Percentiles rank a stretch among this genome's conserved stretches.
phyloP scores from a whole-genome alignment of 1,284 basidiomycete species.

The Trametes polyzona region DNA sequence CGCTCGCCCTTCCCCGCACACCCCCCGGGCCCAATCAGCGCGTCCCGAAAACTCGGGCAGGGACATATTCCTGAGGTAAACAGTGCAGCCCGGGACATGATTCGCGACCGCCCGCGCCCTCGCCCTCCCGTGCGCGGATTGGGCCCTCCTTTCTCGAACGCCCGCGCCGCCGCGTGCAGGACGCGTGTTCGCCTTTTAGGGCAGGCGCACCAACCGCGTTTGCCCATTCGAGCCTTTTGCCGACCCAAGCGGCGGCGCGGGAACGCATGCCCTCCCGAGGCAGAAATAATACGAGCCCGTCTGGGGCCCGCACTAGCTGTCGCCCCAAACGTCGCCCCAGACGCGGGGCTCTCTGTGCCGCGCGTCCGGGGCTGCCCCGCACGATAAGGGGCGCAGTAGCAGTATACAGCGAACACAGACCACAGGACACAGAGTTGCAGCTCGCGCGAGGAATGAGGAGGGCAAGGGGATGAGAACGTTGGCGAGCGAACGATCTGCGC shows the following conservation, averaged over 20 bases:
- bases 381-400: constrained; percentile 27
- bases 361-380: not conserved
- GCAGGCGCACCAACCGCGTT: constrained; percentile 30
- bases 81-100: constrained; percentile 20
- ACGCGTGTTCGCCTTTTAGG: constrained; percentile 29
- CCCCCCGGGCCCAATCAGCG: constrained; percentile 7
- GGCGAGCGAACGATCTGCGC: constrained; percentile 22
- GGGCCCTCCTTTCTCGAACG: constrained; percentile 21
- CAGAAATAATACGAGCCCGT: constrained; percentile 14
- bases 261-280: constrained; percentile 6
- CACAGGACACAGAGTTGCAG: constrained; percentile 14
- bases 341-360: not conserved
- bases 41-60: constrained; percentile 6
- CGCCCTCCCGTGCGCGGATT: constrained; percentile 12
- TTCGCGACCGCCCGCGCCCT: constrained; percentile 20
- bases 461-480: constrained; percentile 17
- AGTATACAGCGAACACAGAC: constrained; percentile 2
- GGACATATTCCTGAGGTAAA: constrained; percentile 27
- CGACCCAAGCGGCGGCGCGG: constrained; percentile 27
- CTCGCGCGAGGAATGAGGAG: no score
- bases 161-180: constrained; percentile 25
- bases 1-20: constrained; percentile 9
- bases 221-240: constrained; percentile 22
- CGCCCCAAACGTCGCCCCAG: not conserved
- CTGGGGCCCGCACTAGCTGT: constrained; percentile 14